phyloP scores from a whole-genome alignment of 169 alveolate genomes.

The Cryptosporidium baileyi region DNA sequence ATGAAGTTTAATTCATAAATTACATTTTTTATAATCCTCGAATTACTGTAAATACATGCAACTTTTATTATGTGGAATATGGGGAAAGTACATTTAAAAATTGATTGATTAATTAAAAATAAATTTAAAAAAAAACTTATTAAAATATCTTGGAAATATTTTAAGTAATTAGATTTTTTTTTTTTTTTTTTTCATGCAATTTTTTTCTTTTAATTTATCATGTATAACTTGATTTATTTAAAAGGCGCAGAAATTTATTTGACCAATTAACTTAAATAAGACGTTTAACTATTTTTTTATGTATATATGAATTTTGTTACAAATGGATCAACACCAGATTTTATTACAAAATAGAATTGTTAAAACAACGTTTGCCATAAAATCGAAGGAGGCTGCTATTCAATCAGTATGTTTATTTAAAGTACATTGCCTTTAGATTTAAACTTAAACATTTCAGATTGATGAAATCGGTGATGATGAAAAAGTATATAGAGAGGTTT shows the following conservation, averaged over 20 bases:
- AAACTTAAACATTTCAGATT: background rate
- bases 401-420: slow-evolving; percentile 34
- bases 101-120: too few relatives aligned
- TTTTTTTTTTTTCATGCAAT: too few relatives aligned
- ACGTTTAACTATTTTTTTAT: background rate
- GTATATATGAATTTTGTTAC: background rate
- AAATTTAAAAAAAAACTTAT: too few relatives aligned
- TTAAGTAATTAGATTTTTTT: too few relatives aligned
- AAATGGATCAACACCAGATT: slow-evolving; percentile 57
- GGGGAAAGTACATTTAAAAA: too few relatives aligned
- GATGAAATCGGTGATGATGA: slow-evolving; percentile 6
- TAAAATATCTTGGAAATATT: too few relatives aligned
- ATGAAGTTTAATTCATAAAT: background rate
- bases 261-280: background rate
- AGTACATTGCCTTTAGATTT: background rate
- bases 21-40: background rate
- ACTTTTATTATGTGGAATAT: background rate
- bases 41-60: slow-evolving; percentile 12
- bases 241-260: background rate
- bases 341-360: slow-evolving; percentile 58
- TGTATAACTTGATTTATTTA: background rate
- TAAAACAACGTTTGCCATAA: slow-evolving; percentile 63
- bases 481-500: slow-evolving; percentile 61
- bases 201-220: background rate
- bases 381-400: slow-evolving; percentile 63